A percentile compares a stretch with the other conserved stretches of the same genome.
These are phyloP conservation scores for Corymbia citriodora DNA, from an alignment of 441 rosid genomes.

Conservation along the genomic window DNA sequence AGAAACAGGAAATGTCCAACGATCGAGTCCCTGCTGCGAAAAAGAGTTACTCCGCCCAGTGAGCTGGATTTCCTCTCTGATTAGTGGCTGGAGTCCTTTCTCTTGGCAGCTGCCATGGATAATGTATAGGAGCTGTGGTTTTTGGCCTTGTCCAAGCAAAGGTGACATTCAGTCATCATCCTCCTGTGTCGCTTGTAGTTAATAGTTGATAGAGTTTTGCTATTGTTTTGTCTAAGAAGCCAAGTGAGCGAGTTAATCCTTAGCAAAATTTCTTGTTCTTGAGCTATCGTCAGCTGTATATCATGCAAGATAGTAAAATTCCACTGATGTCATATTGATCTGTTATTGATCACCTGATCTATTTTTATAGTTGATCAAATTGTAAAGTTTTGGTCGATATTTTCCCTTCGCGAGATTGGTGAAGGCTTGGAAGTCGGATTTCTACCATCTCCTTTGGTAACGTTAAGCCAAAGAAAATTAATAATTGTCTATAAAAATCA, in stretches of 20 bases:
- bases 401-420: background rate
- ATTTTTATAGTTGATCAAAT: background rate
- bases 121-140: background rate
- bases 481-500: background rate
- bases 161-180: background rate
- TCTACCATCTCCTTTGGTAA: background rate
- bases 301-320: background rate
- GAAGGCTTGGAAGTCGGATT: background rate
- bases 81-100: background rate
- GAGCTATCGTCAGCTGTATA: background rate
- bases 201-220: background rate
- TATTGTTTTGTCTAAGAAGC: background rate
- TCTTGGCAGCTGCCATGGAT: background rate
- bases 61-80: background rate
- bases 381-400: background rate
- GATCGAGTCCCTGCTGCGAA: slow-evolving; percentile 51
- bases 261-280: background rate
- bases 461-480: background rate
- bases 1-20: slow-evolving; percentile 56
- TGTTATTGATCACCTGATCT: background rate
- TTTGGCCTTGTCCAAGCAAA: background rate
- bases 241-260: background rate
- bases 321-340: background rate
- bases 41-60: slow-evolving; percentile 43
- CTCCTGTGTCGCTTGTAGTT: background rate